Percentiles rank a stretch among this genome's conserved stretches.
Evolutionary conservation across 73 alveolate genomes (phyloP).

Genomic region (Breviolum minutum): DNA sequence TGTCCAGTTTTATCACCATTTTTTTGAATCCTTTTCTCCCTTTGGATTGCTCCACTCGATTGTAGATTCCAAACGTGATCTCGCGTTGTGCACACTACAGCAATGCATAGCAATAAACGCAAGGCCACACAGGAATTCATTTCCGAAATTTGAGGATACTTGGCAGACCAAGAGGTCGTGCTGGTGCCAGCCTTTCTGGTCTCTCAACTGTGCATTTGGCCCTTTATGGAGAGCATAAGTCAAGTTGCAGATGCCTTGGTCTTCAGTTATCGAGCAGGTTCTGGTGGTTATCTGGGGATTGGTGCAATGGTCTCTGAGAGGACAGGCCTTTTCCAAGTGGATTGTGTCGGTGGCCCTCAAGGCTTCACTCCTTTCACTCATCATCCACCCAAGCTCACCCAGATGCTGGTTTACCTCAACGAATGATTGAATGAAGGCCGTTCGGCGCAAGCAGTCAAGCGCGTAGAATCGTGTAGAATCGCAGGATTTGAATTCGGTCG

Average conservation of each 20-base stretch:
- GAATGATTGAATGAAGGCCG: background rate
- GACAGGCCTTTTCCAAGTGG: slow-evolving; percentile 47
- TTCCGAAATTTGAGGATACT: background rate
- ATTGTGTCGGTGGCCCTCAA: slow-evolving; percentile 22
- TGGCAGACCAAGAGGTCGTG: background rate
- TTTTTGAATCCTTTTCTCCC: too few species aligned
- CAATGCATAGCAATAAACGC: background rate
- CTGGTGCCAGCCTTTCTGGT: slow-evolving; percentile 17
- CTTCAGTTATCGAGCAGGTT: slow-evolving; percentile 41
- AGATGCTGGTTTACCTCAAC: slow-evolving; percentile 32
- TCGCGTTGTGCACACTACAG: background rate
- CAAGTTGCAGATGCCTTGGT: slow-evolving; percentile 45
- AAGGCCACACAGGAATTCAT: background rate
- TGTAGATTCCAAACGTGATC: too few species aligned
- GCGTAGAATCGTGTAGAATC: background rate
- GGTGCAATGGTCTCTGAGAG: slow-evolving; percentile 53
- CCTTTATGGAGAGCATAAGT: slow-evolving; percentile 21
- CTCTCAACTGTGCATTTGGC: slow-evolving; percentile 19
- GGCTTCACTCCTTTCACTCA: slow-evolving; percentile 27
- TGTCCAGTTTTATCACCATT: too few species aligned
- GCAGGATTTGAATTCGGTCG: background rate
- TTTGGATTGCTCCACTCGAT: too few species aligned
- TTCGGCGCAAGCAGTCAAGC: background rate
- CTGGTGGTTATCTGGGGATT: slow-evolving; percentile 42
- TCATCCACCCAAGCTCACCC: slow-evolving; percentile 49